Evolutionary conservation across 129 eudicot genomes (phyloP).

Genomic region (Apium graveolens): DNA sequence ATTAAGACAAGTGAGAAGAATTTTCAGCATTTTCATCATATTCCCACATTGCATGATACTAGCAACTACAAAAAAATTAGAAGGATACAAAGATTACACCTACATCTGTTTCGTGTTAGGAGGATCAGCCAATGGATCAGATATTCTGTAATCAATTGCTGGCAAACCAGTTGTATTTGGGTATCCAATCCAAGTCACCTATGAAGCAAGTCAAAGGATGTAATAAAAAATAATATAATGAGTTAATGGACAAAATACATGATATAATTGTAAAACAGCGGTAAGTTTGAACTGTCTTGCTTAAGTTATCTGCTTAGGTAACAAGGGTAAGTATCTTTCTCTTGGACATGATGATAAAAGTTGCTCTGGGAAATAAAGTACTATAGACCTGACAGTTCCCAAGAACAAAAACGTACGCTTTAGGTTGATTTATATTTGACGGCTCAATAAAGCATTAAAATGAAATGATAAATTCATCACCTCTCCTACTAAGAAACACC

Average conservation of each 20-base stretch:
- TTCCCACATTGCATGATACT: background rate
- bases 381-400: background rate
- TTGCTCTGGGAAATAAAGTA: background rate
- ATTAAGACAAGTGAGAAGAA: background rate
- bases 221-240: slow-evolving; percentile 10
- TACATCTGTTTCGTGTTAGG: slow-evolving; percentile 74
- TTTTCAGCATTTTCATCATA: slow-evolving; percentile 7
- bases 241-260: background rate
- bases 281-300: background rate
- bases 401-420: background rate
- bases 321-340: background rate
- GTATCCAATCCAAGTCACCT: slow-evolving; percentile 99
- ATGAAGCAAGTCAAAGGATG: slow-evolving; percentile 26
- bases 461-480: background rate
- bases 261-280: background rate
- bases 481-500: background rate
- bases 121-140: slow-evolving; percentile 91
- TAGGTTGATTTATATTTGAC: background rate
- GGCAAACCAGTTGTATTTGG: slow-evolving; percentile 98
- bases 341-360: background rate
- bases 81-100: slow-evolving; percentile 1
- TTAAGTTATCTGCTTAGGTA: background rate
- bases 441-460: background rate
- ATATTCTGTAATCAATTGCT: slow-evolving; percentile 82
- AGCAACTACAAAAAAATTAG: background rate